Evolutionary conservation across 78 protist species (phyloP), one percentile per base, ranked within the genome.

Genomic region (Dictyostelium capitatum): DNA sequence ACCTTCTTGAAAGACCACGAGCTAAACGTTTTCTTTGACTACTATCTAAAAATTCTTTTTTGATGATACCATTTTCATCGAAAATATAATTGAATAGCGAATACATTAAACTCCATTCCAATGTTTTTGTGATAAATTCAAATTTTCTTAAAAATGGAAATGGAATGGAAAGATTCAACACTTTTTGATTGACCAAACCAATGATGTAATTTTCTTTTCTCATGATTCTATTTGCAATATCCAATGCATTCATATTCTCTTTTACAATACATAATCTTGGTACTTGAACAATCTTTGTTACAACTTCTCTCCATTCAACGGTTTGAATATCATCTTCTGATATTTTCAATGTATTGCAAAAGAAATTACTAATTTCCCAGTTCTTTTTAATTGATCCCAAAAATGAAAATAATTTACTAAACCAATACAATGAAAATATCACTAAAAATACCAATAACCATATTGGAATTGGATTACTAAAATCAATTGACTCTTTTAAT

Each of bases 191-290:
- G 79, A 97, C n/a, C 47, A 97, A 78, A n/a, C 96, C 96, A 37
- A 97, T 92, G 53, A 97, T 80, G 32, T 82, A 97, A 75, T 97
- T 97, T 48, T 97, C 97, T 19, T 95, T 91, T 37, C 98, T 82
- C 96, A 97, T 75, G 74, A 97, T 96, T 57, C 97, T 81, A 59
- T 94, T 97, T 14, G 96, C 97, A 20, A 97, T 91, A 43, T 96
- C 97, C 73, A 83, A 51, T 37, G 95, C 85, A 23, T 83, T 80
- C 89, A 96, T 56, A 37, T 77, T 73, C 23, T 69, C 92, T 23
- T 96, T 90, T 25, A 79, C 87, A 11, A 43, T 43, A 77, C 94
- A 96, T 46, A 96, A 19, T 37, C 95, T 80, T 37, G 89, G 95
- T 23, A 91, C 82, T 30, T 12, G n/a, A n/a, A 81, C 78, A 9